Evolutionary conservation across 2,329 filamentous ascomycete species (phyloP).

Genomic region (Sporothrix protearum): DNA sequence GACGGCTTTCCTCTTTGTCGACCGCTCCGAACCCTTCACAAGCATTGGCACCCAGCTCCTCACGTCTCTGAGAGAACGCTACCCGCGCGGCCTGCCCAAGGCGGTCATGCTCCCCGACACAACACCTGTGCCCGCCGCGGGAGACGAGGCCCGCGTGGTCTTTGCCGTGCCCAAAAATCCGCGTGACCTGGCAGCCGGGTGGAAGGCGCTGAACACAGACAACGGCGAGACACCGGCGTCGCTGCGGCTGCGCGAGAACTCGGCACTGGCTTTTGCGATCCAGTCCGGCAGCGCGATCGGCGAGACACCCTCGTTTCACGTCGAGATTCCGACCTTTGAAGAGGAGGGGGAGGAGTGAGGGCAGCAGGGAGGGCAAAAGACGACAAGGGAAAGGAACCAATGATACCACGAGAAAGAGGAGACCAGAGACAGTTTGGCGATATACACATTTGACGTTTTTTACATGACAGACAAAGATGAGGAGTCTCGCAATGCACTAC

Average conservation of each 20-base stretch:
- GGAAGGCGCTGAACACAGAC: conserved; percentile 45
- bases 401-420: neutral
- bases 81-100: conserved; percentile 49
- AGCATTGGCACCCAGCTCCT: conserved; percentile 58
- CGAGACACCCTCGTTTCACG: conserved; percentile 38
- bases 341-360: conserved; percentile 42
- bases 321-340: conserved; percentile 37
- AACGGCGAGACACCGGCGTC: conserved; percentile 41
- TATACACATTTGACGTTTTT: neutral
- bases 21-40: conserved; percentile 54
- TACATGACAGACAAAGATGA: neutral
- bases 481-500: neutral
- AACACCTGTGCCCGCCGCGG: neutral
- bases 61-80: conserved; percentile 54
- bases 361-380: neutral
- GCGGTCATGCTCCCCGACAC: conserved; percentile 28
- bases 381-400: neutral
- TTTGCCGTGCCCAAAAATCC: conserved; percentile 47
- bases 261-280: conserved; percentile 50
- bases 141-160: conserved; percentile 35
- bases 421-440: neutral
- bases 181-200: conserved; percentile 47
- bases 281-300: conserved; percentile 33
- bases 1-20: conserved; percentile 66
- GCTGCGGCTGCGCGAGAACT: conserved; percentile 47